A percentile compares a stretch with the other conserved stretches of the same genome.
Conservation (phyloP, 1,139 yeast genomes). For the Taphrina populina region DNA sequence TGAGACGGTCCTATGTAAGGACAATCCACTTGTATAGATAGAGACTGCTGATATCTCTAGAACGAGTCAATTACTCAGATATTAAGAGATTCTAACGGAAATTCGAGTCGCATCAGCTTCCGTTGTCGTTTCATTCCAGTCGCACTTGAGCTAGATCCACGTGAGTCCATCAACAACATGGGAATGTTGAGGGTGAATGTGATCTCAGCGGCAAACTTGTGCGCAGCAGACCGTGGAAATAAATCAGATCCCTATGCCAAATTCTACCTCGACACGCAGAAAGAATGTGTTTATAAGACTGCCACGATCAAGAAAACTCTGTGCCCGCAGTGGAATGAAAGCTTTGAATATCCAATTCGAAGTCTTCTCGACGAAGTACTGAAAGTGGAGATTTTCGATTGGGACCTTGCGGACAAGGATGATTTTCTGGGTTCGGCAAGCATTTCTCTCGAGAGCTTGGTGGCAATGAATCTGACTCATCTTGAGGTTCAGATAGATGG, state of each 20-base stretch:
- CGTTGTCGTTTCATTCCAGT: conserved; percentile 79
- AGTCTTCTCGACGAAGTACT: conserved; percentile 64
- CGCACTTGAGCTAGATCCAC: conserved; percentile 61
- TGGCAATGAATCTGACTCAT: conserved; percentile 56
- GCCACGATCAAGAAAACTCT: conserved; percentile 81
- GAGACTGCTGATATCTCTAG: conserved; percentile 43
- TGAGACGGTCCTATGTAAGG: conserved; percentile 56
- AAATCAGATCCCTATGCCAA: conserved; percentile 87
- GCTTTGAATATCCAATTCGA: conserved; percentile 53
- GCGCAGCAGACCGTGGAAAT: conserved; percentile 84
- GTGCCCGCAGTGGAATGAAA: conserved; percentile 83
- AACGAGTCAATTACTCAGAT: conserved; percentile 52
- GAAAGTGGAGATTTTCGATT: conserved; percentile 65
- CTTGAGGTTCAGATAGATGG: conserved; percentile 56
- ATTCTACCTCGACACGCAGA: conserved; percentile 56
- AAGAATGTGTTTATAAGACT: conserved; percentile 65
- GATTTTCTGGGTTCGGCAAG: conserved; percentile 72
- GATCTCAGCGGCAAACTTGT: conserved; percentile 64
- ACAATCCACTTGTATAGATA: background rate
- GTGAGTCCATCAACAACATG: conserved; percentile 71
- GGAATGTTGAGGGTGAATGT: conserved; percentile 71
- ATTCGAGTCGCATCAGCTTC: conserved; percentile 52
- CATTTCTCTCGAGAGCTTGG: conserved; percentile 61
- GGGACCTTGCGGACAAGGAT: conserved; percentile 87
- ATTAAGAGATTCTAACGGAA: conserved; percentile 40